Evolutionary conservation across 2,329 filamentous ascomycete species (phyloP).

Genomic region (Eutypella sp.): DNA sequence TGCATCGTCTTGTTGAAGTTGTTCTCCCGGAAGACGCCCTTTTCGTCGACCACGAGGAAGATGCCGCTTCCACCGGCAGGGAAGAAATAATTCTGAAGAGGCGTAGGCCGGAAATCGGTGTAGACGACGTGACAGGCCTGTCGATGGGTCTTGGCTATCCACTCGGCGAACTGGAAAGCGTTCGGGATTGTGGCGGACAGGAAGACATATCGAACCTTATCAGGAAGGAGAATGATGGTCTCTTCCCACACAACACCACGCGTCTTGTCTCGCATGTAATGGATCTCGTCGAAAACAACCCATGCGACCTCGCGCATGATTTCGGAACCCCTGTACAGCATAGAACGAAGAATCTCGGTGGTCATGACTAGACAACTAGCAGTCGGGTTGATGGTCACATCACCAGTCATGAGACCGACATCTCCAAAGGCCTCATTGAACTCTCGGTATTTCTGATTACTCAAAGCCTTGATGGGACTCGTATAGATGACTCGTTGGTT

Average conservation of each 20-base stretch:
- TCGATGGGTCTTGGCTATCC: conserved; percentile 96
- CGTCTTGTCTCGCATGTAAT: conserved; percentile 93
- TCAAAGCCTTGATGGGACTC: conserved; percentile 96
- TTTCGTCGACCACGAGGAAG: conserved; percentile 91
- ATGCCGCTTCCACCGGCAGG: conserved; percentile 90
- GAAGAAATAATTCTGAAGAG: conserved; percentile 96
- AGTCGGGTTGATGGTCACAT: conserved; percentile 98
- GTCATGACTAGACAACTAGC: conserved; percentile 99
- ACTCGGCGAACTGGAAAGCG: conserved; percentile 98
- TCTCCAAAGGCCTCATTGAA: conserved; percentile 95
- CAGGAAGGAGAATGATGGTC: conserved; percentile 93
- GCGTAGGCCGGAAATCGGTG: conserved; percentile 95
- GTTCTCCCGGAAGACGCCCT: conserved; percentile 90
- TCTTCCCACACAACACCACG: conserved; percentile 99
- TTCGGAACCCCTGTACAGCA: conserved; percentile 96
- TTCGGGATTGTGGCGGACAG: conserved; percentile 97
- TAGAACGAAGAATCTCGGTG: conserved; percentile 96
- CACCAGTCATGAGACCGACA: conserved; percentile 96
- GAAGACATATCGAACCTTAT: conserved; percentile 99
- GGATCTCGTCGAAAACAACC: conserved; percentile 98
- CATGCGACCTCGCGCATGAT: conserved; percentile 99
- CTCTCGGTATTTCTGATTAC: conserved; percentile 97
- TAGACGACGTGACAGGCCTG: conserved; percentile 99
- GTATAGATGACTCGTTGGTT: conserved; percentile 99
- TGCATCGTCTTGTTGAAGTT: conserved; percentile 98